A percentile compares a stretch with the other conserved stretches of the same genome.
phyloP scores from a whole-genome alignment of 169 alveolate species.

The Cryptosporidium sp. region DNA sequence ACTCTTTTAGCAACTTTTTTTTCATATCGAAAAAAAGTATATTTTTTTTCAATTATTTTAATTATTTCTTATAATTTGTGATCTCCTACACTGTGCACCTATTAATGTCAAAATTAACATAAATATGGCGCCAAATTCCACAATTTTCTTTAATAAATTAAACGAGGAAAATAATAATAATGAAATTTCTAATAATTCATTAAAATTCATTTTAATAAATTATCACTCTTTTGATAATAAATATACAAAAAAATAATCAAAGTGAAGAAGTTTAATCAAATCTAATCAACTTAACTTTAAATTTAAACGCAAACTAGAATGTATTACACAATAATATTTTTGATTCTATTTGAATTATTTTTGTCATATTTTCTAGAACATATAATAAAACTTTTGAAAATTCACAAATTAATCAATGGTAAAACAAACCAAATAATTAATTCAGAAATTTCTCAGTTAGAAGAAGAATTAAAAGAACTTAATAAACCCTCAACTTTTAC shows the following conservation, averaged over 20 bases:
- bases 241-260: neutral
- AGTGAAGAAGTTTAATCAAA: neutral
- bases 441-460: conserved; percentile 7
- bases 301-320: neutral
- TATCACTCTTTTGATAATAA: neutral
- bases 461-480: conserved; percentile 44
- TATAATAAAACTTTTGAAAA: neutral
- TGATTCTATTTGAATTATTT: neutral
- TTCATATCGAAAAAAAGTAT: neutral
- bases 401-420: neutral
- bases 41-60: neutral
- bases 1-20: neutral
- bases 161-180: neutral
- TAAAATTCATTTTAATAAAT: neutral
- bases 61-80: neutral
- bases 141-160: neutral
- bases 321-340: neutral
- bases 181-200: neutral
- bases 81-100: neutral
- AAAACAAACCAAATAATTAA: neutral
- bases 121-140: conserved; percentile 7
- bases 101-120: conserved; percentile 2
- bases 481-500: conserved; percentile 66
- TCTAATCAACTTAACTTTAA: neutral
- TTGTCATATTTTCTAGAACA: neutral